Evolutionary conservation across 257 asterid species (phyloP).

Genomic region (Solanum paucissectum): DNA sequence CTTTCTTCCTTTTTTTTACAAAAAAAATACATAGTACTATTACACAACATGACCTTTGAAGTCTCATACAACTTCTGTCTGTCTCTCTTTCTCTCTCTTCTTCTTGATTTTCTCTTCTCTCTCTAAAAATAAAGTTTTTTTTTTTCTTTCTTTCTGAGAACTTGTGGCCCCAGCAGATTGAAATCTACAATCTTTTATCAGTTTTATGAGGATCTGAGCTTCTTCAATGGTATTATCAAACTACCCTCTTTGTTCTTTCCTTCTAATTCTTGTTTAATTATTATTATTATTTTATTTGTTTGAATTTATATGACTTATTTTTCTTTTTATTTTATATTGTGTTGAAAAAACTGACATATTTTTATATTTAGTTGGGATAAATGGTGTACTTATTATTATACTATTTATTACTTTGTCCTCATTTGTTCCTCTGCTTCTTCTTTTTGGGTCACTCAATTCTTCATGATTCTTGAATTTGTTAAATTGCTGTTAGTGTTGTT

Average conservation of each 20-base stretch:
- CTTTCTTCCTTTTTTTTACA: constrained; percentile 3
- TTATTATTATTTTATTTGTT: not conserved
- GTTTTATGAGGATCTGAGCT: constrained; percentile 77
- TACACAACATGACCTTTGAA: not conserved
- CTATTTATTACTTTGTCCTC: not conserved
- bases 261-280: constrained; percentile 24
- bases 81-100: not conserved
- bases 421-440: not conserved
- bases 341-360: too few species aligned
- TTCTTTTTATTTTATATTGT: too few species aligned
- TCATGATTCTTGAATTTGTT: constrained; percentile 31
- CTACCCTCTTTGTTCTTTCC: constrained; percentile 21
- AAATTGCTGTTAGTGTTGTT: constrained; percentile 9
- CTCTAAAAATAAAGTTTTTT: constrained; percentile 26
- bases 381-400: not conserved
- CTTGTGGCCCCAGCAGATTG: constrained; percentile 64
- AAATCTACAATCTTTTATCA: constrained; percentile 51
- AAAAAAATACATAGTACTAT: constrained; percentile 3
- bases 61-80: not conserved
- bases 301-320: too few species aligned
- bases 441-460: constrained; percentile 32
- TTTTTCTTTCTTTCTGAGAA: constrained; percentile 12
- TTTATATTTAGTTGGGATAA: too few species aligned
- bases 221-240: constrained; percentile 55
- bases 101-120: constrained; percentile 28